Percentiles rank a stretch among this genome's conserved stretches.
Conservation (phyloP, 441 rosid species). For the Daphne laureola region DNA sequence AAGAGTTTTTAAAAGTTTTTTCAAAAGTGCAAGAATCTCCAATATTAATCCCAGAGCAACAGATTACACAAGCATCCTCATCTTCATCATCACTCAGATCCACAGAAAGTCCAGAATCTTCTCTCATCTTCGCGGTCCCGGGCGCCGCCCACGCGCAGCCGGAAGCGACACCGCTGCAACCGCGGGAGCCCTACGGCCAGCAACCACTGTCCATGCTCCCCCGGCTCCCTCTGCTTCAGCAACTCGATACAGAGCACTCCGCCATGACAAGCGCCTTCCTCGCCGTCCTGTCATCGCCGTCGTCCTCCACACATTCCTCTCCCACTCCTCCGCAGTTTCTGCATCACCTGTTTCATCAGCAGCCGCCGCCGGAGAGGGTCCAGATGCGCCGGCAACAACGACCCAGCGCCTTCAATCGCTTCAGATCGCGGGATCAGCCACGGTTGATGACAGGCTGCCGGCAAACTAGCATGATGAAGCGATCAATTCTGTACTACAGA, state of each 20-base stretch:
- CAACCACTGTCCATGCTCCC: conserved; percentile 19
- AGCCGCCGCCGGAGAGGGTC: conserved; percentile 10
- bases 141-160: conserved; percentile 21
- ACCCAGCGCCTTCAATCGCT: conserved; percentile 30
- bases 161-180: conserved; percentile 12
- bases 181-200: too few relatives aligned
- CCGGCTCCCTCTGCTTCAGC: conserved; percentile 31
- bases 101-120: conserved; percentile 54
- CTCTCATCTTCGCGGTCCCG: conserved; percentile 38
- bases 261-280: conserved; percentile 57
- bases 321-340: conserved; percentile 13
- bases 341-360: conserved; percentile 15
- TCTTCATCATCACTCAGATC: conserved; percentile 70
- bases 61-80: conserved; percentile 29
- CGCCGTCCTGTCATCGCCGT: conserved; percentile 47
- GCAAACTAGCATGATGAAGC: conserved; percentile 33
- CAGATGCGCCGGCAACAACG: conserved; percentile 5
- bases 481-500: conserved; percentile 35
- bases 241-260: conserved; percentile 38
- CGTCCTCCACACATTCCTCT: conserved; percentile 36
- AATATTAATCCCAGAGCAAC: conserved; percentile 11
- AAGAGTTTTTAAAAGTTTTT: conserved; percentile 41
- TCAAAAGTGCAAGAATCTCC: conserved; percentile 21
- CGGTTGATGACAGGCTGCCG: conserved; percentile 8
- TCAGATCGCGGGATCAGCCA: conserved; percentile 11